A percentile compares a stretch with the other conserved stretches of the same genome.
Conservation (phyloP, 305 asterid genomes). For the Solanum aculeatissimum region DNA sequence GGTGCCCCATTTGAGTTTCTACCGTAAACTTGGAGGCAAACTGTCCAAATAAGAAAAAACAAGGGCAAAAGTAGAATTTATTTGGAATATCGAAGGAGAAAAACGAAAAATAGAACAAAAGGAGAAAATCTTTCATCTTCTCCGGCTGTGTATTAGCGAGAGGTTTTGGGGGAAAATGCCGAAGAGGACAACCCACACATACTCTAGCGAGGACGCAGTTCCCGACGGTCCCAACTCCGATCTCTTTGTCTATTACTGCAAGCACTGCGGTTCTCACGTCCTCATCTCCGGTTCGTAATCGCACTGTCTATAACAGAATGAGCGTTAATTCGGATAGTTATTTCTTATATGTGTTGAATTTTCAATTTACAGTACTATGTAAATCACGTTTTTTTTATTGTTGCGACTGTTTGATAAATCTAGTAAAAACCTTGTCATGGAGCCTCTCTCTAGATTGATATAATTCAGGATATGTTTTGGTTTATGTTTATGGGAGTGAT, state of each 20-base stretch:
- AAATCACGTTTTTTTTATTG: not conserved
- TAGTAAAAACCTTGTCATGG: no score
- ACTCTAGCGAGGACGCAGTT: slow-evolving; percentile 93
- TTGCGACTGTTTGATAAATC: not conserved
- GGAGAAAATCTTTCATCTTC: not conserved
- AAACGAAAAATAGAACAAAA: not conserved
- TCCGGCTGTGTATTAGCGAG: not conserved
- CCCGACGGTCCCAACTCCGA: slow-evolving; percentile 86
- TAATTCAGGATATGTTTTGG: no score
- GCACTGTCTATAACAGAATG: not conserved
- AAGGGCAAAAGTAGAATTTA: not conserved
- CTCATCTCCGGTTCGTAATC: slow-evolving; percentile 72
- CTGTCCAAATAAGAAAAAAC: not conserved
- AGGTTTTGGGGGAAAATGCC: slow-evolving; percentile 36
- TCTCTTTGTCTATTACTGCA: slow-evolving; percentile 95
- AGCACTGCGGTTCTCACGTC: slow-evolving; percentile 91
- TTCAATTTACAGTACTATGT: not conserved
- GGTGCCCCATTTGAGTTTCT: not conserved
- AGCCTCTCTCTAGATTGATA: no score
- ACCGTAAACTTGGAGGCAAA: not conserved
- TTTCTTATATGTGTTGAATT: not conserved
- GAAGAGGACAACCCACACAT: slow-evolving; percentile 94
- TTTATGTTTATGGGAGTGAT: not conserved
- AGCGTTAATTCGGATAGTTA: not conserved
- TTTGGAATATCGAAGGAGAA: not conserved